Percentiles rank a stretch among this genome's conserved stretches.
Conservation (phyloP, 2,329 filamentous ascomycete species). For the Salinomyces thailandicus region DNA sequence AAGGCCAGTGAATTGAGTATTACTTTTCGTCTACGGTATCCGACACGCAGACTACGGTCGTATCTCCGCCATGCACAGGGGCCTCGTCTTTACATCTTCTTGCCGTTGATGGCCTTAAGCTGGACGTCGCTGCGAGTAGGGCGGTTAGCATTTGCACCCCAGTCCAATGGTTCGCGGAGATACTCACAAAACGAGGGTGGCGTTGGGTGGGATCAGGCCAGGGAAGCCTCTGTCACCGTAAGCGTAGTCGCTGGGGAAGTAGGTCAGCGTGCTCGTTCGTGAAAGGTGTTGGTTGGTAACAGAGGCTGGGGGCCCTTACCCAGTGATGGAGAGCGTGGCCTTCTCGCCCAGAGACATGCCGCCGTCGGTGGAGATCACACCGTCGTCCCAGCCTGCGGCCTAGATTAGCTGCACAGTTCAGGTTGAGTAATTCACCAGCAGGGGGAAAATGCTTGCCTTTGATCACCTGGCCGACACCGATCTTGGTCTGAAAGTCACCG, state of each 20-base stretch:
- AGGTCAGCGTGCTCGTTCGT: slow-evolving; percentile 1
- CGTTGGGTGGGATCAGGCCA: slow-evolving; percentile 61
- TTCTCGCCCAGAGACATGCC: slow-evolving; percentile 88
- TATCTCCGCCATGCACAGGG: no score
- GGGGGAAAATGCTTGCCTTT: slow-evolving; percentile 47
- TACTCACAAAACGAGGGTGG: slow-evolving; percentile 73
- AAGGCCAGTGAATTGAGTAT: no score
- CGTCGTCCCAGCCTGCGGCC: slow-evolving; percentile 48
- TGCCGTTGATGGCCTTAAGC: slow-evolving; percentile 53
- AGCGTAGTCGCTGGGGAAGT: slow-evolving; percentile 46
- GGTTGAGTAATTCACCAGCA: neutral
- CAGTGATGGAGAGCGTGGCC: slow-evolving; percentile 69
- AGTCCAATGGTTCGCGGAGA: neutral
- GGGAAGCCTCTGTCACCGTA: slow-evolving; percentile 63
- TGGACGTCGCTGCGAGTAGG: slow-evolving; percentile 49
- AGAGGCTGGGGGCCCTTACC: slow-evolving; percentile 42
- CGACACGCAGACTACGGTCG: no score
- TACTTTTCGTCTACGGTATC: no score
- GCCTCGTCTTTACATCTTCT: slow-evolving; percentile 19
- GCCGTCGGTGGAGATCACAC: slow-evolving; percentile 44
- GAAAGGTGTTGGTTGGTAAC: neutral
- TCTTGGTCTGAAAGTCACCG: slow-evolving; percentile 63
- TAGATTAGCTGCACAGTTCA: neutral
- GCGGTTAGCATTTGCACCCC: neutral
- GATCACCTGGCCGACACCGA: slow-evolving; percentile 80